Base-by-base conservation (phyloP, 2,329 filamentous ascomycete genomes). In the Ceratocystis huliohia region DNA sequence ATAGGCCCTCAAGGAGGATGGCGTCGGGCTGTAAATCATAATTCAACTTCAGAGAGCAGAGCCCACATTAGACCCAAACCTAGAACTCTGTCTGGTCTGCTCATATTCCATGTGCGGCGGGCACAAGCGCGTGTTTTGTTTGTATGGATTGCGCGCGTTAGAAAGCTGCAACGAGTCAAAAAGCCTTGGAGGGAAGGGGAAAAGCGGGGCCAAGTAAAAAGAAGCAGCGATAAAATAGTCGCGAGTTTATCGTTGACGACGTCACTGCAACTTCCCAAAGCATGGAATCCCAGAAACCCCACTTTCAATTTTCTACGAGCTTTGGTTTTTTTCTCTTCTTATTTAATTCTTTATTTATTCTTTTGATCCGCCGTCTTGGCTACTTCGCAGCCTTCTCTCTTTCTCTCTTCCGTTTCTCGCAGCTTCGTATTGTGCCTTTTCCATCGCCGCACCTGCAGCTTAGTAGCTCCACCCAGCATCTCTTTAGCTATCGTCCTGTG, bases 241-340 rank as follows among this genome's bases (percentile, higher is more conserved):
- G 22, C 10, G 53, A 13, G 17, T 57, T 57, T 57, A 57, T 30
- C 25, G 7, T 10, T 30, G 22, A 17, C 53, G 53, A 57, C 53
- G 53, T 57, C 53, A 57, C 53, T 57, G 7, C 2, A 8, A 17
- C 53, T 57, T 57, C 20, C 22, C 5, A 62, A 10, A 41, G 59
- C 59, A 37, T 41, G 59, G 45, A 65, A 45, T 33, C 48, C 64
- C 50, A 41, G 30, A 45, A 48, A 44, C 61, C 20, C 41, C 61
- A 20, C 37, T 48, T 63, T 25, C 41, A 63, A 63, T 28, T 46
- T 63, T 63, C n/a, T 8, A 44, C n/a, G 13, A 53, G 44, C 59
- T 50, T 45, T 33, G 63, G 5, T 48, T 30, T 7, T 46, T 25
- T 57, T 61, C 37, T 61, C 25, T 37, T 61, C 25, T 65, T 20